A percentile compares a stretch with the other conserved stretches of the same genome.
Evolutionary conservation across 345 rosid species (phyloP).

Genomic region (Citrus unshiu): DNA sequence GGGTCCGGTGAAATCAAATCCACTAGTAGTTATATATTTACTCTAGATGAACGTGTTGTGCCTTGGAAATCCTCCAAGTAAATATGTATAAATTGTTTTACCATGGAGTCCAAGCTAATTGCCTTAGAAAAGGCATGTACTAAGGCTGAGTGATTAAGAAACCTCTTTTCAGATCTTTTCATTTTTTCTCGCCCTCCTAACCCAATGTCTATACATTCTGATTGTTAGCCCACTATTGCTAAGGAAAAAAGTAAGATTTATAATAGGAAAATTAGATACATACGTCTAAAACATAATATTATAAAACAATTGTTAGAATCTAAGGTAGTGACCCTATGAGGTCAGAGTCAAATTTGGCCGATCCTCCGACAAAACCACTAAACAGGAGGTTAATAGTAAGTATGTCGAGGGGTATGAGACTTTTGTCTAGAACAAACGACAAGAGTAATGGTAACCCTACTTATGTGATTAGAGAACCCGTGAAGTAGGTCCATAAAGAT

Average conservation of each 20-base stretch:
- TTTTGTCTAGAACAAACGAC: no score
- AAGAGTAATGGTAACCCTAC: no score
- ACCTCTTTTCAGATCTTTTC: neutral
- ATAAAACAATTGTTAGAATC: neutral
- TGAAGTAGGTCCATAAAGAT: no score
- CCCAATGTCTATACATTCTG: neutral
- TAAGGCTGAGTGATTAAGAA: neutral
- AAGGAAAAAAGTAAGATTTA: neutral
- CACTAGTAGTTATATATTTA: neutral
- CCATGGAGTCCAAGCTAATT: neutral
- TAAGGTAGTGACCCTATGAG: no score
- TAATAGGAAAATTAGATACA: neutral
- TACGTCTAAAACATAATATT: neutral
- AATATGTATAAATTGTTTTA: neutral
- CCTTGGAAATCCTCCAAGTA: neutral
- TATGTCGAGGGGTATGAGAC: no score
- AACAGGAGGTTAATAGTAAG: fast-evolving
- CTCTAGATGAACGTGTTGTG: neutral
- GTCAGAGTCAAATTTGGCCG: no score
- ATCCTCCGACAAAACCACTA: no score
- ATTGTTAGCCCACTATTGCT: neutral
- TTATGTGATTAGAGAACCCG: no score
- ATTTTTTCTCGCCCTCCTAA: no score
- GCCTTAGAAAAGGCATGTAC: neutral
- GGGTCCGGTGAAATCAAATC: neutral